Conservation (phyloP, 1,139 yeast species). For the Saccharomyces hybrid region DNA sequence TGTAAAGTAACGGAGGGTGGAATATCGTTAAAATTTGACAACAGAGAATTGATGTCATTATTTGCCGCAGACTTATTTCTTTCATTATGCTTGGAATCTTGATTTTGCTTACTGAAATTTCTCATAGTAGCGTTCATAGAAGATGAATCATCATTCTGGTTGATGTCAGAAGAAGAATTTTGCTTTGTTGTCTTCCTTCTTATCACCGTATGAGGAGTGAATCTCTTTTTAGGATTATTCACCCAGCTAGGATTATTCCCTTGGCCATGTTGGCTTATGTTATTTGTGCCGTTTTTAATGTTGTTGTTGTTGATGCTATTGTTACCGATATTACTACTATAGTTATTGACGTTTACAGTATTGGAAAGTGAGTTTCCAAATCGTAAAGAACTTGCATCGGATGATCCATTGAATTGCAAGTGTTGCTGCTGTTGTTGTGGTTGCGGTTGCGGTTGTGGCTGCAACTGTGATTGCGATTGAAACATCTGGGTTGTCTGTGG, state of each 20-base stretch:
- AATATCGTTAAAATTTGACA: constrained; percentile 9
- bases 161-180: neutral
- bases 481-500: constrained; percentile 5
- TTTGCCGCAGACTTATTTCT: neutral
- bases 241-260: constrained; percentile 37
- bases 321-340: constrained; percentile 1
- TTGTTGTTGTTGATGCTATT: neutral
- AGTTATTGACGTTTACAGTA: neutral
- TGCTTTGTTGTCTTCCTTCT: constrained; percentile 33
- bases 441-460: neutral
- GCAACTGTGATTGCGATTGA: neutral
- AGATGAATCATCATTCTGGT: constrained; percentile 5
- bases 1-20: constrained; percentile 59
- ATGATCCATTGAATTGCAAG: constrained; percentile 6
- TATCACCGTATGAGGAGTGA: constrained; percentile 45
- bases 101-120: neutral
- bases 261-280: constrained; percentile 16
- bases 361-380: constrained; percentile 2
- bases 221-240: constrained; percentile 47
- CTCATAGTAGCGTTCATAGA: constrained; percentile 25
- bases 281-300: constrained; percentile 4
- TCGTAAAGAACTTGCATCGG: constrained; percentile 6
- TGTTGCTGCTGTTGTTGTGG: constrained; percentile 17
- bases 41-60: neutral
- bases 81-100: neutral